Percentiles rank a stretch among this genome's conserved stretches.
These are phyloP conservation scores for Eucalyptus rudis DNA, from an alignment of 345 rosid genomes.

Conservation along the genomic window DNA sequence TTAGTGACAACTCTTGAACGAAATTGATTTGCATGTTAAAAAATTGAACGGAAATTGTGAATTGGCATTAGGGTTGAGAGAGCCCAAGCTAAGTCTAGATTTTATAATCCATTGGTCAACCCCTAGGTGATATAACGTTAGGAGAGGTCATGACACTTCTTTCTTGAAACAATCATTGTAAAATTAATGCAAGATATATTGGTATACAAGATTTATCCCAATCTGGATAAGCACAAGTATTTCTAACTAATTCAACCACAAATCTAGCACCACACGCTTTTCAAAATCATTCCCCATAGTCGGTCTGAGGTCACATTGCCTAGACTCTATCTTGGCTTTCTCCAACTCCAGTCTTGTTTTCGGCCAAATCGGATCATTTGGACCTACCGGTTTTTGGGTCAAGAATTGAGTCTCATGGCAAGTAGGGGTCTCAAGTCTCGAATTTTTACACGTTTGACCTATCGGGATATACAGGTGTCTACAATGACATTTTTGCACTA, in stretches of 20 bases:
- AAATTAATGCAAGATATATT: background rate
- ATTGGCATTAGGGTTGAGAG: too few relatives aligned
- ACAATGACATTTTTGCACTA: background rate
- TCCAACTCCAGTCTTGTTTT: background rate
- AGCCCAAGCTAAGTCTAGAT: too few relatives aligned
- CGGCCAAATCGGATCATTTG: background rate
- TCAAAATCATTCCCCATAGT: background rate
- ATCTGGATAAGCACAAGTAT: background rate
- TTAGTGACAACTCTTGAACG: too few relatives aligned
- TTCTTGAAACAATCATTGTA: background rate
- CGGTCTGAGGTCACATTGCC: background rate
- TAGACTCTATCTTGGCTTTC: background rate
- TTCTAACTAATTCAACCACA: background rate
- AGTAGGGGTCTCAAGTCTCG: background rate
- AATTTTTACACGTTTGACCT: background rate
- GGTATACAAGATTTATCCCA: background rate
- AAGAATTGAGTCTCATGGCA: background rate
- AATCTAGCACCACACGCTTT: background rate
- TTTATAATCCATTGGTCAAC: too few relatives aligned
- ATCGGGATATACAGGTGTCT: background rate
- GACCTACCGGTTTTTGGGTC: background rate
- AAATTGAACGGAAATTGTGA: too few relatives aligned
- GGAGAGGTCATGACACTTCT: background rate
- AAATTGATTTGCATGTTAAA: too few relatives aligned
- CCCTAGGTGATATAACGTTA: too few relatives aligned